These are phyloP conservation scores for Kurtzmaniella quercitrusa DNA, from an alignment of 1,139 yeast species.

Conservation along the genomic window DNA sequence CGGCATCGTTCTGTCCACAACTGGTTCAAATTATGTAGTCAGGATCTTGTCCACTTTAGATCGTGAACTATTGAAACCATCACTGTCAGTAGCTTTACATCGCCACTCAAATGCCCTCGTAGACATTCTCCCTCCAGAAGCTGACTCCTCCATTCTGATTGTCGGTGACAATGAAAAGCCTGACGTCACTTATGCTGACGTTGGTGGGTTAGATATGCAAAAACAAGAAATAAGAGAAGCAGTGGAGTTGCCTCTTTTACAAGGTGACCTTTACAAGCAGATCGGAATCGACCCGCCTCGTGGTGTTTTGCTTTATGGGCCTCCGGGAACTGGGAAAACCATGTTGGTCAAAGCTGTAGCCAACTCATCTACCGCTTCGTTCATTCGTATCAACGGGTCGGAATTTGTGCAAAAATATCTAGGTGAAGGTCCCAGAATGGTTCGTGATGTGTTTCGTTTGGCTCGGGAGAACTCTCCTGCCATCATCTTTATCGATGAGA, in stretches of 20 bases:
- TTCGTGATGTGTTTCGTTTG: constrained; percentile 92
- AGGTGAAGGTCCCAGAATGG: constrained; percentile 99
- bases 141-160: constrained; percentile 93
- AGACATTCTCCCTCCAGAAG: constrained; percentile 97
- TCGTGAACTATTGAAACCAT: constrained; percentile 89
- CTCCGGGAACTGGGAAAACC: constrained; percentile 99
- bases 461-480: constrained; percentile 98
- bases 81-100: constrained; percentile 94
- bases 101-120: constrained; percentile 98
- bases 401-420: constrained; percentile 97
- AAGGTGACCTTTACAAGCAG: constrained; percentile 92
- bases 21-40: constrained; percentile 96
- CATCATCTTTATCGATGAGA: constrained; percentile 95
- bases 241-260: constrained; percentile 93
- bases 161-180: constrained; percentile 94
- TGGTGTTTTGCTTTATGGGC: constrained; percentile 95
- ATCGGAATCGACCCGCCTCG: constrained; percentile 99
- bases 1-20: constrained; percentile 94
- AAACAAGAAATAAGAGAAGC: constrained; percentile 98
- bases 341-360: constrained; percentile 99
- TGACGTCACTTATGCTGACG: constrained; percentile 86
- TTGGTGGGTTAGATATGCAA: constrained; percentile 99
- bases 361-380: constrained; percentile 90
- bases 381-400: constrained; percentile 95
- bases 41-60: constrained; percentile 91